Evolutionary conservation across 306 rosid species (phyloP).

Genomic region (Medicago arabica): DNA sequence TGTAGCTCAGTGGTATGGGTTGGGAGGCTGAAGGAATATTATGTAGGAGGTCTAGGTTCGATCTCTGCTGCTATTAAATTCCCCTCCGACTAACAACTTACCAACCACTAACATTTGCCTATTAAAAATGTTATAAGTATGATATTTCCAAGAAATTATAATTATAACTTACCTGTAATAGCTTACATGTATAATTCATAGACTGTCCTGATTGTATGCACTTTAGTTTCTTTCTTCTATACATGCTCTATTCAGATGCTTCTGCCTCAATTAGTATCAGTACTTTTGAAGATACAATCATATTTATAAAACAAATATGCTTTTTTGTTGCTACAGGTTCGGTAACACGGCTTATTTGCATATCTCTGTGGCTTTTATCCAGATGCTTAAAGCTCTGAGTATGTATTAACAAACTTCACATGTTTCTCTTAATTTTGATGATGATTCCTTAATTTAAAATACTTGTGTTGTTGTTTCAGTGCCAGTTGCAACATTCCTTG

Average conservation of each 20-base stretch:
- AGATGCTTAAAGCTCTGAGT: slow-evolving; percentile 97
- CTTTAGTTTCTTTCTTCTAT: neutral
- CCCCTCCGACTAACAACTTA: no score
- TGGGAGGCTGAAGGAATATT: no score
- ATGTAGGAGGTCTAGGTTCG: no score
- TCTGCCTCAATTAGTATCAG: neutral
- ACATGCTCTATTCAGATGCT: slow-evolving; percentile 9
- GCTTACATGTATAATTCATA: neutral
- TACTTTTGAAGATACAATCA: neutral
- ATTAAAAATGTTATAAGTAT: neutral
- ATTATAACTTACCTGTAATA: neutral
- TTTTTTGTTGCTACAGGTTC: slow-evolving; percentile 64
- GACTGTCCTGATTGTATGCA: neutral
- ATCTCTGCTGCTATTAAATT: no score
- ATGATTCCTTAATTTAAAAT: slow-evolving; percentile 30
- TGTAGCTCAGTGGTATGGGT: no score
- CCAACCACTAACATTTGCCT: no score
- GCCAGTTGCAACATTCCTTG: slow-evolving; percentile 93
- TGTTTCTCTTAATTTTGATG: slow-evolving; percentile 23
- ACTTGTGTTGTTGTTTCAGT: slow-evolving; percentile 59
- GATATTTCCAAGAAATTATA: neutral
- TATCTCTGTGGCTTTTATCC: slow-evolving; percentile 96
- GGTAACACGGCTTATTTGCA: slow-evolving; percentile 97
- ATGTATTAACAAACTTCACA: slow-evolving; percentile 28
- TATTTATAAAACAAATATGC: neutral